These are phyloP conservation scores for Phialophora expanda DNA, from an alignment of 2,329 filamentous ascomycete genomes.

Conservation along the genomic window DNA sequence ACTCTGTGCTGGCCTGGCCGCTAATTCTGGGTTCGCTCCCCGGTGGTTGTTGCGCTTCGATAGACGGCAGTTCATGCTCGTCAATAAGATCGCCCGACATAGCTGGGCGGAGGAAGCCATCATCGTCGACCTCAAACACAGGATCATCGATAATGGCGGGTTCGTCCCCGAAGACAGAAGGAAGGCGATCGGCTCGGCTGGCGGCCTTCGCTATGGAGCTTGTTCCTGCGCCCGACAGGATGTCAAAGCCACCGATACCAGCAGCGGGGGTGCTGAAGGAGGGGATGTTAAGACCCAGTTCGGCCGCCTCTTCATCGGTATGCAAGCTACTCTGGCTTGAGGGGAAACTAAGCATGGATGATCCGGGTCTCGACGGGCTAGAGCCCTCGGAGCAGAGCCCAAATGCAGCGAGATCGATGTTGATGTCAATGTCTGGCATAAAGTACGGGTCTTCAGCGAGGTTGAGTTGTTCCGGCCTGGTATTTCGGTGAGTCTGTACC, in stretches of 20 bases:
- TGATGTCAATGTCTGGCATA: slow-evolving; percentile 66
- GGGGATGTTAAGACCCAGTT: slow-evolving; percentile 54
- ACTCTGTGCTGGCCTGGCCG: slow-evolving; percentile 2
- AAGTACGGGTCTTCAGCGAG: slow-evolving; percentile 85
- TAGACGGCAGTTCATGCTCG: slow-evolving; percentile 6
- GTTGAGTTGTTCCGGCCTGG: slow-evolving; percentile 75
- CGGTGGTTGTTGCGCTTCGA: slow-evolving; percentile 2
- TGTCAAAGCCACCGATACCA: slow-evolving; percentile 47
- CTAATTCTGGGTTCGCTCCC: background rate
- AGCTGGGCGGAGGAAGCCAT: slow-evolving; percentile 61
- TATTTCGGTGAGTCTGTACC: background rate
- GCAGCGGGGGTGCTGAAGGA: slow-evolving; percentile 52
- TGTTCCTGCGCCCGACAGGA: slow-evolving; percentile 48
- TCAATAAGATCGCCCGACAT: slow-evolving; percentile 30
- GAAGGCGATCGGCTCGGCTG: slow-evolving; percentile 40
- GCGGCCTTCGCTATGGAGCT: slow-evolving; percentile 46
- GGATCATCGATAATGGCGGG: slow-evolving; percentile 57
- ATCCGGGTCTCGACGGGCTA: slow-evolving; percentile 39
- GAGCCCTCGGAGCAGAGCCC: slow-evolving; percentile 47
- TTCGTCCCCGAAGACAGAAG: slow-evolving; percentile 47
- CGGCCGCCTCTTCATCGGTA: slow-evolving; percentile 37
- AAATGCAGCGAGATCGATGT: slow-evolving; percentile 58
- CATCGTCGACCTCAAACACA: slow-evolving; percentile 65
- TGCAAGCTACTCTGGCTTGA: slow-evolving; percentile 44
- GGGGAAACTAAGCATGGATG: slow-evolving; percentile 21